Evolutionary conservation across 441 rosid genomes (phyloP).

Genomic region (Hypseocharis bilobata): DNA sequence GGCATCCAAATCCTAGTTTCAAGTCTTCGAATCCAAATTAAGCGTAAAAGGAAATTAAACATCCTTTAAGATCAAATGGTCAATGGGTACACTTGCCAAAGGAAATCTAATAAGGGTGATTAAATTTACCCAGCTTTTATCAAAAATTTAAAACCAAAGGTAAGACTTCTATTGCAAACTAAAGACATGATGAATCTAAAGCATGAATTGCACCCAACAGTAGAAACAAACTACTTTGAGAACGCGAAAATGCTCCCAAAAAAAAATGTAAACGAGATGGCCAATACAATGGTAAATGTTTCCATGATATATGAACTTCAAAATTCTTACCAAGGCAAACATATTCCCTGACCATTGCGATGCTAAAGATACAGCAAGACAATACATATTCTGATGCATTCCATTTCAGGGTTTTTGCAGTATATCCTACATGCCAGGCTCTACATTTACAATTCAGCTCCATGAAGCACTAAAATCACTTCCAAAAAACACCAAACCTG

Average conservation of each 20-base stretch:
- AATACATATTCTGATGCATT: background rate
- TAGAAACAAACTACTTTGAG: background rate
- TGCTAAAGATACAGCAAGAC: background rate
- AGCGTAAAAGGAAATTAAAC: background rate
- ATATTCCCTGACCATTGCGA: background rate
- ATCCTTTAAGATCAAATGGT: too few species aligned
- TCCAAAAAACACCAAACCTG: background rate
- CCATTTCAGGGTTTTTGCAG: background rate
- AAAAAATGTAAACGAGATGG: background rate
- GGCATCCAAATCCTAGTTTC: background rate
- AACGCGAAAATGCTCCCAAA: background rate
- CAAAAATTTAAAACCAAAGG: background rate
- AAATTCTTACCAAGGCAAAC: background rate
- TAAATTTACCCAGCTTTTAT: background rate
- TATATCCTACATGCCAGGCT: background rate
- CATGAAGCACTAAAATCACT: background rate
- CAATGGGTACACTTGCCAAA: background rate
- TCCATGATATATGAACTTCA: background rate
- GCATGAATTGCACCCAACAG: background rate
- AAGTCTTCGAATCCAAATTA: background rate
- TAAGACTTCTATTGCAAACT: background rate
- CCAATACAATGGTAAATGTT: background rate
- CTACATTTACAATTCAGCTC: background rate
- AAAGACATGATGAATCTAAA: background rate
- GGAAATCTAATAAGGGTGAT: too few species aligned